These are phyloP conservation scores for Phytopythium kandeliae DNA, from an alignment of 352 stramenopile species.

Conservation along the genomic window DNA sequence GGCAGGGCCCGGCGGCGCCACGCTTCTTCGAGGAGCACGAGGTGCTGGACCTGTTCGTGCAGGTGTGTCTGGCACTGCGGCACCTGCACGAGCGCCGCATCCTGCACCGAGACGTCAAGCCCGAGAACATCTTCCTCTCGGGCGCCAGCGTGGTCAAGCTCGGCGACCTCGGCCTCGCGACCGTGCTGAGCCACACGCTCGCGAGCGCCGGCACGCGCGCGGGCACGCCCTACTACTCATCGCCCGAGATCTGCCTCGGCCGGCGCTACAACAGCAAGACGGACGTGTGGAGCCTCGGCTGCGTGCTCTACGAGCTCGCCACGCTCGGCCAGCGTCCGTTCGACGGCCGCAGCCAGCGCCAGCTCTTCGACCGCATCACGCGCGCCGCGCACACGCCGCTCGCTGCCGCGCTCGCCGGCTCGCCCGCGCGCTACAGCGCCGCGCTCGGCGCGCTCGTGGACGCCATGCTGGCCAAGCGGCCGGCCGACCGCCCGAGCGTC, in stretches of 20 bases:
- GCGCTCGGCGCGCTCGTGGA: constrained; percentile 30
- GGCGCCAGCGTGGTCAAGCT: constrained; percentile 59
- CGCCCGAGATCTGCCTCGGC: constrained; percentile 91
- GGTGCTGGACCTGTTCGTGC: constrained; percentile 53
- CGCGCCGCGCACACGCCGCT: constrained; percentile 20
- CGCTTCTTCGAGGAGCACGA: constrained; percentile 28
- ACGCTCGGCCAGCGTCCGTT: constrained; percentile 90
- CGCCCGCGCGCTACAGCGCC: constrained; percentile 12
- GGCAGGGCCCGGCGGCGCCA: not conserved
- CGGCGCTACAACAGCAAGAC: constrained; percentile 92
- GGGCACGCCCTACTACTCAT: constrained; percentile 90
- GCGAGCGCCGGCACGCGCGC: constrained; percentile 70
- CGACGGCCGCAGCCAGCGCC: constrained; percentile 69
- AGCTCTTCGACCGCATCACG: constrained; percentile 76
- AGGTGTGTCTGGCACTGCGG: constrained; percentile 73
- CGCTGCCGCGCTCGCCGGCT: constrained; percentile 1
- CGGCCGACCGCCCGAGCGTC: constrained; percentile 53
- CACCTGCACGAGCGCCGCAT: constrained; percentile 83
- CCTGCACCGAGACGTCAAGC: constrained; percentile 85
- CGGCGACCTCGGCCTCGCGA: constrained; percentile 77
- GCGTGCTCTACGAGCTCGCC: constrained; percentile 90
- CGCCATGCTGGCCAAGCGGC: constrained; percentile 60
- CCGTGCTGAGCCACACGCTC: constrained; percentile 65
- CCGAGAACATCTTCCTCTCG: constrained; percentile 84
- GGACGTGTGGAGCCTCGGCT: constrained; percentile 93